These are phyloP conservation scores for Saturnispora bothae DNA, from an alignment of 805 yeast species.

Conservation along the genomic window DNA sequence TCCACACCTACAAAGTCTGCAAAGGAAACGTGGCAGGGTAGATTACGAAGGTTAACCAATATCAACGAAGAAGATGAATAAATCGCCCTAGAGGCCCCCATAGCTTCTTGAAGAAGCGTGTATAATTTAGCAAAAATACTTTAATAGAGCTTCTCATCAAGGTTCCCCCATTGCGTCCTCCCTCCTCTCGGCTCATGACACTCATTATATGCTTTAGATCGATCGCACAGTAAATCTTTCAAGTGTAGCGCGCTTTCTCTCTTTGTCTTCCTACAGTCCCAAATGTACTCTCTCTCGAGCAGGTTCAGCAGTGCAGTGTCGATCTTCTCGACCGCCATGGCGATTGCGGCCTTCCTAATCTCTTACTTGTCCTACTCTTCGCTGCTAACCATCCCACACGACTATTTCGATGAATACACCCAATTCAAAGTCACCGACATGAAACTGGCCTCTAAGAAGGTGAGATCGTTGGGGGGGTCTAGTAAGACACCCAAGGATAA, in stretches of 20 bases:
- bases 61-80: conserved; percentile 7
- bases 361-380: conserved; percentile 7
- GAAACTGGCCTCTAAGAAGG: conserved; percentile 12
- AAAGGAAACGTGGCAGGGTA: conserved; percentile 5
- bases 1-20: neutral
- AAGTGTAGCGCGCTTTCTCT: too few relatives aligned
- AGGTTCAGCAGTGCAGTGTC: conserved; percentile 2
- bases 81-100: neutral
- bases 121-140: too few relatives aligned
- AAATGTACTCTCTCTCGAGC: conserved; percentile 4
- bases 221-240: too few relatives aligned
- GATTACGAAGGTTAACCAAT: conserved; percentile 6
- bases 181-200: too few relatives aligned
- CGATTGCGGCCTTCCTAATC: conserved; percentile 1
- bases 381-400: conserved; percentile 1
- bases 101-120: too few relatives aligned
- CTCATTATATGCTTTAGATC: too few relatives aligned
- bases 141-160: too few relatives aligned
- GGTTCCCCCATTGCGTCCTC: too few relatives aligned
- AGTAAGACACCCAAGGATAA: conserved; percentile 68
- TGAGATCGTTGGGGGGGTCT: conserved; percentile 43
- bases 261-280: too few relatives aligned
- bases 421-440: conserved; percentile 7
- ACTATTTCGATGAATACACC: conserved; percentile 4
- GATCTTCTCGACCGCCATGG: conserved; percentile 4